Percentiles rank a stretch among this genome's conserved stretches.
Conservation (phyloP, 768 basidiomycete genomes). For the Macrolepiota dolichaula region DNA sequence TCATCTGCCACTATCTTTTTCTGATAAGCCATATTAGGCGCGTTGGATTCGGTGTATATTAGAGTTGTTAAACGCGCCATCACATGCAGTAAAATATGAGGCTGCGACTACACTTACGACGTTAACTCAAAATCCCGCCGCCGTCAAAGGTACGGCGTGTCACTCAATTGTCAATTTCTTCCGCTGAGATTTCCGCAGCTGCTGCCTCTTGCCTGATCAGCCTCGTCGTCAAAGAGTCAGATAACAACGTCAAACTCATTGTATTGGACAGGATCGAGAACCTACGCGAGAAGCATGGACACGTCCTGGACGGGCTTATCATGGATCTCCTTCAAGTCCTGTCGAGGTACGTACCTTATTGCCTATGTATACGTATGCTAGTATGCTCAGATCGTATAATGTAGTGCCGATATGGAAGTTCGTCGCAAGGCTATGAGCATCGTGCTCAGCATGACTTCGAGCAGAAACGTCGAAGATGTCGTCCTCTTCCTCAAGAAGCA, state of each 20-base stretch:
- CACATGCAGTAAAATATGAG: slow-evolving; percentile 95
- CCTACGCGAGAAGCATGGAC: slow-evolving; percentile 81
- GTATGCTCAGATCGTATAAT: slow-evolving; percentile 1
- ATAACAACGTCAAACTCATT: slow-evolving; percentile 98
- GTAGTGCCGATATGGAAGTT: slow-evolving; percentile 93
- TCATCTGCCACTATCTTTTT: background rate
- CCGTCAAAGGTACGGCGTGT: slow-evolving; percentile 74
- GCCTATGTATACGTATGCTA: background rate
- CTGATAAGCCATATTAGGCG: slow-evolving; percentile 41
- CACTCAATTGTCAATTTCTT: background rate
- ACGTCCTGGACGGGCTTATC: slow-evolving; percentile 84
- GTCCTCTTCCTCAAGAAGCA: slow-evolving; percentile 97
- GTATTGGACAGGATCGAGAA: slow-evolving; percentile 88
- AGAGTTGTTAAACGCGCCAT: slow-evolving; percentile 84
- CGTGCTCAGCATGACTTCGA: slow-evolving; percentile 89
- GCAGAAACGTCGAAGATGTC: slow-evolving; percentile 94
- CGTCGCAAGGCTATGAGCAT: slow-evolving; percentile 88
- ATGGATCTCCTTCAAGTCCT: slow-evolving; percentile 95
- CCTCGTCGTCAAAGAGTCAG: slow-evolving; percentile 91
- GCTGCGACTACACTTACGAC: slow-evolving; percentile 93
- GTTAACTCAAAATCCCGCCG: slow-evolving; percentile 92
- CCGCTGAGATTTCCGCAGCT: slow-evolving; percentile 41
- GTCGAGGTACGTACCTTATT: slow-evolving; percentile 48
- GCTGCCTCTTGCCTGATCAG: slow-evolving; percentile 86
- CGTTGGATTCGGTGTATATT: slow-evolving; percentile 93